Evolutionary conservation across 2,329 filamentous ascomycete genomes (phyloP), one percentile per base, ranked within the genome.

Genomic region (Blastomyces emzantsi): DNA sequence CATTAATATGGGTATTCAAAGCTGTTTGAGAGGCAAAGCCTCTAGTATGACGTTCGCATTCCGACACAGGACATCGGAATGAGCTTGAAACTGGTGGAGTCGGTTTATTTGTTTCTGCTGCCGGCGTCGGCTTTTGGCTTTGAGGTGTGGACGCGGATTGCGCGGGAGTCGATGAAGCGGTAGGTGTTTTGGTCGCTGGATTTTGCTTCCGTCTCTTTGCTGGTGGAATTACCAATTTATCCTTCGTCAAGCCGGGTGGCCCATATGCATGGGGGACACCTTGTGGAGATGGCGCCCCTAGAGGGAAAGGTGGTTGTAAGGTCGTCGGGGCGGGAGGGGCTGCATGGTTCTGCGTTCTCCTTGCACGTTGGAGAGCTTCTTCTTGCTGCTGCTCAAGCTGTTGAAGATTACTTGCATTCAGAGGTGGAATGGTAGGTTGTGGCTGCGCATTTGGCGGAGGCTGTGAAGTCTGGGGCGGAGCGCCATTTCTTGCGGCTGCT

Each of bases 251-350:
- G 60, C 79, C 77, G 25, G 78, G 79, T 25, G 78, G 76, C 9
- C 78, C 78, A 63, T 84, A 83, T 61, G 82, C 83, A 65, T 81
- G 80, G 9, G 85, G 83, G 63, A 85, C 79, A 30, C 84, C 84
- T 62, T 82, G 79, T 19, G 83, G 83, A 58, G 82, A 83, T 33
- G 79, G 77, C 19, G 77, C 79, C 62, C 80, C 79, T 61, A 81
- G 67, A 11, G 74, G 73, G 68, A 84, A 84, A 13, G 82, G 82
- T 39, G 83, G 79, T 51, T 82, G 77, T n/a, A 80, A 74, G 9
- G 78, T 74, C 7, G 79, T 82, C 25, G 81, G 79, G 47, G 81
- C 78, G 55, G 77, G 75, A 57, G 82, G 80, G 30, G 70, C 72
- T 57, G 78, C 73, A 57, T 75, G 76, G 62, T 72, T 75, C 33